Evolutionary conservation across 1,284 basidiomycete species (phyloP).

Genomic region (Malassezia furfur): DNA sequence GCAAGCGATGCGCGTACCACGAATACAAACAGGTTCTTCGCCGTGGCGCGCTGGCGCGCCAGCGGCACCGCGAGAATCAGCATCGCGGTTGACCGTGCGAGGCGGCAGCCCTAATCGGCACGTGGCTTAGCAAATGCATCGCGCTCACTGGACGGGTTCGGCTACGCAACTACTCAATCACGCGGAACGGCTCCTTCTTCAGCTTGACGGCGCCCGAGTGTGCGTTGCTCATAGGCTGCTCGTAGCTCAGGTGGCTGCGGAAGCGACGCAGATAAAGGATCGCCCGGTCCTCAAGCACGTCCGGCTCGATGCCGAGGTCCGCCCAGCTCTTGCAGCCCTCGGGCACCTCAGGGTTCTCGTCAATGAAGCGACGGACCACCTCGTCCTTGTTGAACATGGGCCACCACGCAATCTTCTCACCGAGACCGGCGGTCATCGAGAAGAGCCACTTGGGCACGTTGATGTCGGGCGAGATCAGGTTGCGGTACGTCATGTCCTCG

Average conservation of each 20-base stretch:
- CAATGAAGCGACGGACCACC: slow-evolving; percentile 73
- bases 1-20: not conserved
- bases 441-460: slow-evolving; percentile 70
- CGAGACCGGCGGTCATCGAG: slow-evolving; percentile 58
- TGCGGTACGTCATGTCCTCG: slow-evolving; percentile 66
- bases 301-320: slow-evolving; percentile 59
- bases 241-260: slow-evolving; percentile 58
- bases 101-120: not conserved
- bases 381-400: slow-evolving; percentile 84
- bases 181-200: slow-evolving; percentile 50
- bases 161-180: slow-evolving; percentile 48
- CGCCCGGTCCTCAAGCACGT: slow-evolving; percentile 78
- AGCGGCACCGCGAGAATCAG: slow-evolving; percentile 16
- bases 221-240: slow-evolving; percentile 49
- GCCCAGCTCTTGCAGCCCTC: slow-evolving; percentile 53
- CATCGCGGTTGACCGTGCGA: slow-evolving; percentile 1
- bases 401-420: slow-evolving; percentile 73
- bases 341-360: slow-evolving; percentile 55
- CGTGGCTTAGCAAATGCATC: not conserved
- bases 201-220: slow-evolving; percentile 45
- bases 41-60: slow-evolving; percentile 7
- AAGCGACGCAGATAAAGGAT: slow-evolving; percentile 84
- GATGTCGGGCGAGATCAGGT: slow-evolving; percentile 56
- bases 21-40: not conserved
- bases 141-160: no score